Evolutionary conservation across 2,329 filamentous ascomycete species (phyloP).

Genomic region (Alternaria rosae): DNA sequence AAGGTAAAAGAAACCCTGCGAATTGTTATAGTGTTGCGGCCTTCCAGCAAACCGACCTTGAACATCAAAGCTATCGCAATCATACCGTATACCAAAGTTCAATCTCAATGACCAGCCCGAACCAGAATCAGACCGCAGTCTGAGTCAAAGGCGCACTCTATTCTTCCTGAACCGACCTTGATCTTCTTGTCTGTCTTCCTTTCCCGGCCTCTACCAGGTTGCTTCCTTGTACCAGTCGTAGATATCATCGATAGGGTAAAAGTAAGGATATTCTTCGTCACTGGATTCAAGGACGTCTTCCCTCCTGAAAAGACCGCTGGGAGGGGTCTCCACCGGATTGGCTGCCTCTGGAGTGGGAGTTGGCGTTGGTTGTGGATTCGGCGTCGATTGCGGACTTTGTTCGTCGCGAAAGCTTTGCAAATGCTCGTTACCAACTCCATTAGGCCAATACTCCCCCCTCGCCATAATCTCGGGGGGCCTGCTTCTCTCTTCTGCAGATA

Average conservation of each 20-base stretch:
- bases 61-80: too few relatives aligned
- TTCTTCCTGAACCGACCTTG: background rate
- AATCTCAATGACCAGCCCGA: too few relatives aligned
- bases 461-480: background rate
- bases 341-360: background rate
- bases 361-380: background rate
- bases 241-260: constrained; percentile 14
- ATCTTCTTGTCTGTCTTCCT: background rate
- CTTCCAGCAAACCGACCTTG: background rate
- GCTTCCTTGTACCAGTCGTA: constrained; percentile 6
- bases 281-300: constrained; percentile 1
- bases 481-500: background rate
- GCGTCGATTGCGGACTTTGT: constrained; percentile 4
- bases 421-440: constrained; percentile 4
- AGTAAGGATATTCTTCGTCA: constrained; percentile 9
- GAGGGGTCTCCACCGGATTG: background rate
- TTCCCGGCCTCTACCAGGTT: constrained; percentile 1
- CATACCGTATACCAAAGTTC: too few relatives aligned
- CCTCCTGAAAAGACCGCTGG: constrained; percentile 9
- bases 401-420: background rate
- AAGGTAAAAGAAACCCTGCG: background rate
- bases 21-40: background rate
- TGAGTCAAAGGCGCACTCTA: too few relatives aligned
- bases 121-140: too few relatives aligned
- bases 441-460: constrained; percentile 13